Evolutionary conservation across 768 basidiomycete species (phyloP).

Genomic region (Phaeolepiota aurea): DNA sequence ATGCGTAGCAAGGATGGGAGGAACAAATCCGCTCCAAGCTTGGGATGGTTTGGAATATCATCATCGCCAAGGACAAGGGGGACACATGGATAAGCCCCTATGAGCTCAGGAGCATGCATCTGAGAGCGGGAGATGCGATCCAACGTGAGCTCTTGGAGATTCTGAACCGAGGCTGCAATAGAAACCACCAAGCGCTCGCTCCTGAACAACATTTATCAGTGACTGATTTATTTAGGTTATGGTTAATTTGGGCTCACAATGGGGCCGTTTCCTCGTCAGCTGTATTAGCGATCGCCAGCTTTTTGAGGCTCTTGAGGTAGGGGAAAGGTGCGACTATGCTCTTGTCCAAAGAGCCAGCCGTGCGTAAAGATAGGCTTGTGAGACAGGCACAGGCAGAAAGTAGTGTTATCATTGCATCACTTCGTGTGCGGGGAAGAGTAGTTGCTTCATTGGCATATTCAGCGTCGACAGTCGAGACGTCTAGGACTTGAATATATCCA

Average conservation of each 20-base stretch:
- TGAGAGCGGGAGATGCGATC: constrained; percentile 60
- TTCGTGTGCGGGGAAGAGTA: constrained; percentile 18
- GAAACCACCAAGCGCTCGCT: constrained; percentile 65
- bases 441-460: not conserved
- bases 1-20: constrained; percentile 62
- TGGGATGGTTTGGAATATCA: constrained; percentile 47
- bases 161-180: constrained; percentile 51
- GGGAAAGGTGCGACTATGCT: constrained; percentile 41
- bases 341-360: constrained; percentile 42
- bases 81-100: constrained; percentile 43
- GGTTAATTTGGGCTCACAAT: constrained; percentile 36
- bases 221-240: too few species aligned
- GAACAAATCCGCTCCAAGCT: constrained; percentile 46
- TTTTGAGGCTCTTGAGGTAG: constrained; percentile 29
- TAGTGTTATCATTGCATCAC: constrained; percentile 41
- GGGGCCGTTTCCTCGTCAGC: constrained; percentile 30
- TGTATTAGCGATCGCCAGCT: constrained; percentile 39
- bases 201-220: too few species aligned
- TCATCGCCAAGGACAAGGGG: constrained; percentile 57
- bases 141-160: constrained; percentile 47
- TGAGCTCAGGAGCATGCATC: constrained; percentile 54
- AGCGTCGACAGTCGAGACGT: constrained; percentile 28
- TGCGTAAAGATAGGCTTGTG: constrained; percentile 33
- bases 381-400: constrained; percentile 43
- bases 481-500: constrained; percentile 44